These are phyloP conservation scores for Aureobasidium pullulans DNA, from an alignment of 2,329 filamentous ascomycete species.

Conservation along the genomic window DNA sequence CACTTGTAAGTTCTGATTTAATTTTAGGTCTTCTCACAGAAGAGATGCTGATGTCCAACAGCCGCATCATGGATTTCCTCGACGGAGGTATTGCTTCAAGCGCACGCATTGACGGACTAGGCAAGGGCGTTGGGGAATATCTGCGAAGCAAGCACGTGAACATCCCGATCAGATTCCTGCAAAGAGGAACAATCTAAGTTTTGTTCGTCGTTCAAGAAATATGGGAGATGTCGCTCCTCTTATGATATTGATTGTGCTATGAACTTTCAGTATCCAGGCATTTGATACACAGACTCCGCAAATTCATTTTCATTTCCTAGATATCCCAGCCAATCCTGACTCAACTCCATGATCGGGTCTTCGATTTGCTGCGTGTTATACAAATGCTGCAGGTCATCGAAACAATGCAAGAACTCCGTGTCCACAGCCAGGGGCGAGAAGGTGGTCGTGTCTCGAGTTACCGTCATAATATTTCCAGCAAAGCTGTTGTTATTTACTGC, in stretches of 20 bases:
- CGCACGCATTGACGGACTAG: constrained; percentile 13
- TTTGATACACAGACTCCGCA: background rate
- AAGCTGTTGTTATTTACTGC: background rate
- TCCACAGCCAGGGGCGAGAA: constrained; percentile 29
- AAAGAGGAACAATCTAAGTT: constrained; percentile 9
- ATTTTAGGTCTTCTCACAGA: background rate
- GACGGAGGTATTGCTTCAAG: constrained; percentile 13
- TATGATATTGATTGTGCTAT: background rate
- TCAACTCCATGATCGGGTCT: constrained; percentile 25
- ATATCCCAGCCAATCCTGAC: constrained; percentile 28
- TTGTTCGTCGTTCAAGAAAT: background rate
- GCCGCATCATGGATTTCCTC: constrained; percentile 14
- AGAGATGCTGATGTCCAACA: background rate
- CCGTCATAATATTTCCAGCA: background rate
- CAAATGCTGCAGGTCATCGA: constrained; percentile 26
- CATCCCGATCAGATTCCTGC: constrained; percentile 11
- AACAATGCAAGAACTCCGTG: constrained; percentile 33
- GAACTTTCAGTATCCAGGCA: background rate
- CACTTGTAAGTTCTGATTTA: constrained; percentile 24
- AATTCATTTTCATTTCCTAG: constrained; percentile 11
- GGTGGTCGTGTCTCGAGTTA: background rate
- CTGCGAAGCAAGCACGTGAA: constrained; percentile 13
- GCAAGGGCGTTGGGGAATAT: constrained; percentile 15
- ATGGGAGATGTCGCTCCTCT: too few species aligned
- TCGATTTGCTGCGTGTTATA: constrained; percentile 22